Conservation (phyloP, 2,329 filamentous ascomycete species). For the Colletotrichum camelliae region DNA sequence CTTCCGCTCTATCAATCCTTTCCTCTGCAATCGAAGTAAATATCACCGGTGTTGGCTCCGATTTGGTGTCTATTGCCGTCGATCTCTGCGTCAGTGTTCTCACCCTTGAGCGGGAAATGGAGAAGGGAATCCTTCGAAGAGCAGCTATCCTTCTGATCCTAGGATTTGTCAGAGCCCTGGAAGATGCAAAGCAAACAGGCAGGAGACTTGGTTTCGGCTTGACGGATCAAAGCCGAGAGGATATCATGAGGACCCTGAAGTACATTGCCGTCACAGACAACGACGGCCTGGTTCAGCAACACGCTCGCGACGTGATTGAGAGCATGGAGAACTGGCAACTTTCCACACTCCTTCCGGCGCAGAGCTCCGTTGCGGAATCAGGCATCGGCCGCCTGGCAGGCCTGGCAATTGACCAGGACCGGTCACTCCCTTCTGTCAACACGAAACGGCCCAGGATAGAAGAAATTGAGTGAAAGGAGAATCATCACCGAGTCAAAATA, state of each 20-base stretch:
- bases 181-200: conserved; percentile 53
- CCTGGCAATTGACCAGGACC: conserved; percentile 8
- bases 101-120: conserved; percentile 63
- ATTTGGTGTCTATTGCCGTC: conserved; percentile 59
- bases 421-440: background rate
- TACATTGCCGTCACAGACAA: conserved; percentile 71
- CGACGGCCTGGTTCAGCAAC: conserved; percentile 71
- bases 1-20: conserved; percentile 73
- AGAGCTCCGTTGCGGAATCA: background rate
- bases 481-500: background rate
- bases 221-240: conserved; percentile 59
- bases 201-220: conserved; percentile 58
- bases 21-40: conserved; percentile 65
- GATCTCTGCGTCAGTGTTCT: conserved; percentile 69
- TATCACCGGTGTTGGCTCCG: conserved; percentile 58
- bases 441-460: conserved; percentile 52
- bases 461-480: conserved; percentile 58
- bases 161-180: conserved; percentile 65
- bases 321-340: conserved; percentile 68
- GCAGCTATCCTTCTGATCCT: conserved; percentile 70
- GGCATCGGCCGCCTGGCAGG: conserved; percentile 11
- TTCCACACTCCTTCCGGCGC: conserved; percentile 49
- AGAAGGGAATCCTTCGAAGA: conserved; percentile 69
- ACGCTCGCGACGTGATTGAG: conserved; percentile 71
- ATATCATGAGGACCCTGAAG: conserved; percentile 65